Evolutionary conservation across 805 yeast species (phyloP).

Genomic region (Zygosaccharomyces siamensis): DNA sequence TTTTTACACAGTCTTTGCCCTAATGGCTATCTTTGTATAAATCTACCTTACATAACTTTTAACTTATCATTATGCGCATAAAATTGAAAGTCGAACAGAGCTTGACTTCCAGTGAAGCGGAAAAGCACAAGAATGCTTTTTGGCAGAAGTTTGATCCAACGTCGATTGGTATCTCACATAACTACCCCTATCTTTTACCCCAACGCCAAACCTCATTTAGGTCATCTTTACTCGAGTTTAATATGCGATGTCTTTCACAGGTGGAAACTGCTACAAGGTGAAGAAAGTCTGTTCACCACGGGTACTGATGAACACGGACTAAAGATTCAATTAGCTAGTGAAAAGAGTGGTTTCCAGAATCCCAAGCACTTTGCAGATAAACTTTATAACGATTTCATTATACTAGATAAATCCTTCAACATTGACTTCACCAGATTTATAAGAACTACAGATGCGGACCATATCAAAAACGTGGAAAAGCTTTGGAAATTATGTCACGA

Average conservation of each 20-base stretch:
- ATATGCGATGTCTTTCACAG: conserved; percentile 73
- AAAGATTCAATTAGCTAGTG: conserved; percentile 86
- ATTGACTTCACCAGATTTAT: conserved; percentile 72
- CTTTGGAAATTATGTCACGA: conserved; percentile 64
- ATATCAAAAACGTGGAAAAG: conserved; percentile 53
- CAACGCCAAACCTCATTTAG: conserved; percentile 90
- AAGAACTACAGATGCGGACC: conserved; percentile 86
- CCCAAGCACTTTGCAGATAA: conserved; percentile 72
- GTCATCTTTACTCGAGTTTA: conserved; percentile 85
- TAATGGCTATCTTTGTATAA: conserved; percentile 83
- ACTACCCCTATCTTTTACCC: conserved; percentile 96
- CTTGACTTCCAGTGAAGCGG: background rate
- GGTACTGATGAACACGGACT: conserved; percentile 98
- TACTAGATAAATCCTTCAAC: conserved; percentile 53
- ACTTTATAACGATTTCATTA: conserved; percentile 58
- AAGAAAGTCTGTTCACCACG: conserved; percentile 60
- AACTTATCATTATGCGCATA: too few relatives aligned
- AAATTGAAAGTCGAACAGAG: background rate
- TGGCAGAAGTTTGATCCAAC: background rate
- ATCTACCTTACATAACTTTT: background rate
- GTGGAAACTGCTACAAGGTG: conserved; percentile 53
- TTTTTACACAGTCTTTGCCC: conserved; percentile 89
- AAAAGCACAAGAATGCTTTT: background rate
- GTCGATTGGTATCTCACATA: conserved; percentile 38
- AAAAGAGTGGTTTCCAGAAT: conserved; percentile 39